Percentiles rank a stretch among this genome's conserved stretches.
These are phyloP conservation scores for Oxytropis ochrocephala DNA, from an alignment of 306 rosid genomes.

Conservation along the genomic window DNA sequence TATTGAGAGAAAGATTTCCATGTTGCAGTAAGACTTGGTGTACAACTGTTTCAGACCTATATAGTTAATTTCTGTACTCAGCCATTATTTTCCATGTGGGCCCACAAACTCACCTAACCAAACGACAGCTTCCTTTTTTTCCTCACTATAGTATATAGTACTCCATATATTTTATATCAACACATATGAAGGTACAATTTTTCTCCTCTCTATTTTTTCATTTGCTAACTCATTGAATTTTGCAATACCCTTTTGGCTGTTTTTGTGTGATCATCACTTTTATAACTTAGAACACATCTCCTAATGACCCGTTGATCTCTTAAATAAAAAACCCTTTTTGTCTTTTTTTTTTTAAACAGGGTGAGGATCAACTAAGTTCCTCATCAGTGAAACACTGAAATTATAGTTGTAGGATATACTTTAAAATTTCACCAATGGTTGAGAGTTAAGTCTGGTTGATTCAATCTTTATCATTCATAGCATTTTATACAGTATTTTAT, in stretches of 20 bases:
- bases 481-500: no score
- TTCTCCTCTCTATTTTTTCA: neutral
- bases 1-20: constrained; percentile 6
- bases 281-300: constrained; percentile 28
- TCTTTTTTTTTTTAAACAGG: no score
- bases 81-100: constrained; percentile 38
- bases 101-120: constrained; percentile 62
- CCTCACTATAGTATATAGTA: neutral
- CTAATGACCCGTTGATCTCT: constrained; percentile 37
- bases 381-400: no score
- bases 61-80: constrained; percentile 20
- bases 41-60: constrained; percentile 23
- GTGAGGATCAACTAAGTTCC: no score
- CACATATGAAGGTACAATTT: neutral
- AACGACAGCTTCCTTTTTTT: constrained; percentile 26
- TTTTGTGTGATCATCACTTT: constrained; percentile 12
- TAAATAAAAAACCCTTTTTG: no score
- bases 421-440: no score
- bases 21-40: constrained; percentile 6
- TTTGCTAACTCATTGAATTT: neutral
- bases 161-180: neutral
- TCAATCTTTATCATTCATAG: no score
- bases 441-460: no score
- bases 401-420: no score
- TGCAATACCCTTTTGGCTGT: neutral